Percentiles rank a stretch among this genome's conserved stretches.
Evolutionary conservation across 805 yeast species (phyloP).

Genomic region (Vanderwaltozyma yarrowii): DNA sequence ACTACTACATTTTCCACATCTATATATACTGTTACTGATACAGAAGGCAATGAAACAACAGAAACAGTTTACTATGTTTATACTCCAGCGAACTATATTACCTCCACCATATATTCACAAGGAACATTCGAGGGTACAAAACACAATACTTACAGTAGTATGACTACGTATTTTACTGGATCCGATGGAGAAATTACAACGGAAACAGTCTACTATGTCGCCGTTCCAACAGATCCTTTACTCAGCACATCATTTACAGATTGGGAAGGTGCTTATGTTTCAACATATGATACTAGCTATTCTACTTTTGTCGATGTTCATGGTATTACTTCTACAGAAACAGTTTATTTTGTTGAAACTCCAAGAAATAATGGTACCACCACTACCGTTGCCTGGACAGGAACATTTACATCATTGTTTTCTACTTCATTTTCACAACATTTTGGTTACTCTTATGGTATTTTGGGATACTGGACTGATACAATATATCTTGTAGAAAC

Average conservation of each 20-base stretch:
- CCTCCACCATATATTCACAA: too few relatives aligned
- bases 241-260: not conserved
- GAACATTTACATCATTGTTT: not conserved
- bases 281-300: not conserved
- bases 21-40: not conserved
- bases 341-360: not conserved
- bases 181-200: not conserved
- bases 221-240: not conserved
- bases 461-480: not conserved
- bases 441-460: not conserved
- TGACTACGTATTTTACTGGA: not conserved
- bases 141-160: too few relatives aligned
- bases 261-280: not conserved
- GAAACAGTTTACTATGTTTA: constrained; percentile 1
- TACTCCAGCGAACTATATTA: not conserved
- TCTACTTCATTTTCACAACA: not conserved
- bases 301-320: not conserved
- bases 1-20: constrained; percentile 1
- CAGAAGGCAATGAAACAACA: not conserved
- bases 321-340: not conserved
- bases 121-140: too few relatives aligned
- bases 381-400: constrained; percentile 1
- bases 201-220: not conserved
- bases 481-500: not conserved
- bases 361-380: not conserved